phyloP scores from a whole-genome alignment of 768 basidiomycete genomes.

The Lactarius hatsudake region DNA sequence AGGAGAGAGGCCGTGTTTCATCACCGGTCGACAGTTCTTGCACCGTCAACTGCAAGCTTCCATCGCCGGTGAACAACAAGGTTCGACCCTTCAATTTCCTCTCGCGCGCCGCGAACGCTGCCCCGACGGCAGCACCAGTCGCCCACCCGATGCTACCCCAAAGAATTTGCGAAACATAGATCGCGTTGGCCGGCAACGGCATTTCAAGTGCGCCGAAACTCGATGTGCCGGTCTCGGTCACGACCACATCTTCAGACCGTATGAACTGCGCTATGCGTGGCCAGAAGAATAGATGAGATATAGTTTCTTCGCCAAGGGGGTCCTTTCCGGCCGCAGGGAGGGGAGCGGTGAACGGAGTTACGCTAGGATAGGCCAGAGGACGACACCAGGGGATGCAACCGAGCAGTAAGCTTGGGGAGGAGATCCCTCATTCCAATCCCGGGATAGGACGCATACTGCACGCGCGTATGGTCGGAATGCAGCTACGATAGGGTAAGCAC shows the following conservation, averaged over 20 bases:
- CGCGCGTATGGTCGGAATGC: slow-evolving; percentile 69
- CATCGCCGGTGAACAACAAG: slow-evolving; percentile 84
- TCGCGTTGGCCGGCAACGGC: slow-evolving; percentile 65
- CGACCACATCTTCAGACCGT: slow-evolving; percentile 65
- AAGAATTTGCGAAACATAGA: slow-evolving; percentile 72
- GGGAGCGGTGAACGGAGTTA: slow-evolving; percentile 39
- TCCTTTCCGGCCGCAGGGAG: slow-evolving; percentile 50
- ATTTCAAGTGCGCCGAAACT: slow-evolving; percentile 84
- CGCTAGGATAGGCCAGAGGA: slow-evolving; percentile 43
- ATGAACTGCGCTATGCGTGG: slow-evolving; percentile 74
- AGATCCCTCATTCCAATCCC: slow-evolving; percentile 74
- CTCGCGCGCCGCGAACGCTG: slow-evolving; percentile 76
- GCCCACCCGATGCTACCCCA: slow-evolving; percentile 95
- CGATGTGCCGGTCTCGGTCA: slow-evolving; percentile 88
- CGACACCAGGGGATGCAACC: slow-evolving; percentile 43
- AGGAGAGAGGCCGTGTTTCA: slow-evolving; percentile 66
- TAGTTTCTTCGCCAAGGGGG: slow-evolving; percentile 38
- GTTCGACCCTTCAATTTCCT: slow-evolving; percentile 53
- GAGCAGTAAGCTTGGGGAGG: slow-evolving; percentile 66
- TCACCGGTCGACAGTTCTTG: slow-evolving; percentile 88
- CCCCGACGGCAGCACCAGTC: slow-evolving; percentile 74
- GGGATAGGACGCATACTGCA: slow-evolving; percentile 62
- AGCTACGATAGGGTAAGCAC: slow-evolving; percentile 43
- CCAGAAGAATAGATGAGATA: slow-evolving; percentile 85
- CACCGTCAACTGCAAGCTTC: slow-evolving; percentile 75